Evolutionary conservation across 805 yeast genomes (phyloP).

Genomic region (Saturnispora besseyi): DNA sequence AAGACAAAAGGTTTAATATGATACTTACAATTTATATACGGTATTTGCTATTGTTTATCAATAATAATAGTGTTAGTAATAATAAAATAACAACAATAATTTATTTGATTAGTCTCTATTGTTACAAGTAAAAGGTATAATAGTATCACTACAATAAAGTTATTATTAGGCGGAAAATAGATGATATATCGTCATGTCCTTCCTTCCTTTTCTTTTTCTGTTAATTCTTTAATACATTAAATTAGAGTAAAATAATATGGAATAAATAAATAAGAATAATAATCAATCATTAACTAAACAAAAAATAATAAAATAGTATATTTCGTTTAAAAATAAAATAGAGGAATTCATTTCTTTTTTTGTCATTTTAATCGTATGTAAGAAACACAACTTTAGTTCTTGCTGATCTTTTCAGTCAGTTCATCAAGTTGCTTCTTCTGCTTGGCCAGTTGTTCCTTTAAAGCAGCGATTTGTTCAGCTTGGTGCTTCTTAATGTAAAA

Average conservation of each 20-base stretch:
- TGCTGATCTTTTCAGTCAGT: constrained; percentile 39
- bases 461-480: constrained; percentile 71
- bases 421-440: constrained; percentile 53
- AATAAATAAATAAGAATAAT: background rate
- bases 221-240: too few species aligned
- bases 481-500: constrained; percentile 80
- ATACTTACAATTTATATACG: background rate
- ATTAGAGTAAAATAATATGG: background rate
- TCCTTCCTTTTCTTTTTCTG: too few species aligned
- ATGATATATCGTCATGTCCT: too few species aligned
- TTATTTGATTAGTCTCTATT: too few species aligned
- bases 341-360: too few species aligned
- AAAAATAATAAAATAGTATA: background rate
- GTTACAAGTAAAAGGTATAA: too few species aligned
- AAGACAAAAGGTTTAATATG: constrained; percentile 26
- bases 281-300: background rate
- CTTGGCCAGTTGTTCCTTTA: constrained; percentile 68
- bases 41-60: background rate
- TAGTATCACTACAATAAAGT: too few species aligned
- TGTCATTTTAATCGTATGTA: background rate
- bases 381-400: constrained; percentile 15
- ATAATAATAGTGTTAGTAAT: background rate
- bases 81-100: background rate
- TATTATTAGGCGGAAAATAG: too few species aligned
- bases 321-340: background rate